Conservation (phyloP, 495 filamentous ascomycete genomes). For the Geoglossum glabrum region DNA sequence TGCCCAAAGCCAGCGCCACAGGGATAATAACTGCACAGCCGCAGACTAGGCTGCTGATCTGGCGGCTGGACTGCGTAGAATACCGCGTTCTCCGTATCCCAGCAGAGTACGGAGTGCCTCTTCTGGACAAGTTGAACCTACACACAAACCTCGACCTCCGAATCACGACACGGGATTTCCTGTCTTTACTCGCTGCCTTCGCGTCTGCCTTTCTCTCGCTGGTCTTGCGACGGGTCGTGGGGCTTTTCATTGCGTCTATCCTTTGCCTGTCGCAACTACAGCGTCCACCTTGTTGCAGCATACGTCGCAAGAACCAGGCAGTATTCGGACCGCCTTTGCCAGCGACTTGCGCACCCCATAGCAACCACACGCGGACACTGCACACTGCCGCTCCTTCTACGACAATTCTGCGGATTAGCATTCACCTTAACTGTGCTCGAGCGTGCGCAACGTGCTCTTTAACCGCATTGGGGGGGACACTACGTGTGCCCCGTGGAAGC, state of each 20-base stretch:
- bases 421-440: not conserved
- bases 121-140: not conserved
- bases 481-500: not conserved
- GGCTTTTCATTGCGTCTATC: not conserved
- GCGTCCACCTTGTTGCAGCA: not conserved
- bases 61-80: no score
- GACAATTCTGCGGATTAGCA: not conserved
- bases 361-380: not conserved
- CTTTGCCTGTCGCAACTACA: not conserved
- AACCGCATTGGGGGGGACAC: slow-evolving; percentile 19
- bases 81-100: no score
- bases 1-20: not conserved
- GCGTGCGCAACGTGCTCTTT: not conserved
- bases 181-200: not conserved
- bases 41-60: not conserved
- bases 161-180: not conserved
- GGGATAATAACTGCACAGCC: not conserved
- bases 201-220: not conserved
- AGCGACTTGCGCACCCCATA: not conserved
- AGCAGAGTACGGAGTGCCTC: no score
- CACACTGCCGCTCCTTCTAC: not conserved
- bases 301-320: not conserved
- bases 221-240: not conserved
- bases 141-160: not conserved
- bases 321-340: not conserved